Conservation (phyloP, 2,329 filamentous ascomycete species). For the Cladorrhinum sp. region DNA sequence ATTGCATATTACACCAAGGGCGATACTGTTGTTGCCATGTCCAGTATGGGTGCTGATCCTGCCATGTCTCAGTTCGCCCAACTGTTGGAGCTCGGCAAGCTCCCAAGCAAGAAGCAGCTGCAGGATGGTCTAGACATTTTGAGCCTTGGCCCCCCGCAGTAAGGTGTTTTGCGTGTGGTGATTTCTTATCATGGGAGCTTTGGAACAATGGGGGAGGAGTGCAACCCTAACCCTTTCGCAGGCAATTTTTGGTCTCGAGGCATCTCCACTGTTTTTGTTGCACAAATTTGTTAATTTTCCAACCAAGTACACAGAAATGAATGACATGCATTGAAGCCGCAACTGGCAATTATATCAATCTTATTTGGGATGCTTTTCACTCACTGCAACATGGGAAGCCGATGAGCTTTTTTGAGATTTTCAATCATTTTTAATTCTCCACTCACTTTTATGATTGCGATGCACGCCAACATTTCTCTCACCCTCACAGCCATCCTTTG, state of each 20-base stretch:
- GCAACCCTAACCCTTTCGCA: conserved; percentile 8
- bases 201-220: background rate
- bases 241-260: background rate
- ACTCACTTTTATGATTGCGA: background rate
- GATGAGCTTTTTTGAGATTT: background rate
- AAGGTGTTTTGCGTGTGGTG: background rate
- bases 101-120: conserved; percentile 79
- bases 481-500: background rate
- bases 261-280: background rate
- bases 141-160: conserved; percentile 39
- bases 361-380: background rate
- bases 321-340: background rate
- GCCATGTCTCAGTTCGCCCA: conserved; percentile 79
- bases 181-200: background rate
- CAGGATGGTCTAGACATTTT: conserved; percentile 57
- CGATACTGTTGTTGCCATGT: conserved; percentile 84
- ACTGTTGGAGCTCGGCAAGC: conserved; percentile 77
- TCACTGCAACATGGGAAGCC: too few relatives aligned
- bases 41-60: conserved; percentile 87
- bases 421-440: background rate
- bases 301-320: background rate
- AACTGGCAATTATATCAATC: background rate
- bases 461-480: background rate
- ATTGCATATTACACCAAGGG: conserved; percentile 85
- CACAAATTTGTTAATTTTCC: background rate